Evolutionary conservation across 257 asterid species (phyloP).

Genomic region (Ballota nigra): DNA sequence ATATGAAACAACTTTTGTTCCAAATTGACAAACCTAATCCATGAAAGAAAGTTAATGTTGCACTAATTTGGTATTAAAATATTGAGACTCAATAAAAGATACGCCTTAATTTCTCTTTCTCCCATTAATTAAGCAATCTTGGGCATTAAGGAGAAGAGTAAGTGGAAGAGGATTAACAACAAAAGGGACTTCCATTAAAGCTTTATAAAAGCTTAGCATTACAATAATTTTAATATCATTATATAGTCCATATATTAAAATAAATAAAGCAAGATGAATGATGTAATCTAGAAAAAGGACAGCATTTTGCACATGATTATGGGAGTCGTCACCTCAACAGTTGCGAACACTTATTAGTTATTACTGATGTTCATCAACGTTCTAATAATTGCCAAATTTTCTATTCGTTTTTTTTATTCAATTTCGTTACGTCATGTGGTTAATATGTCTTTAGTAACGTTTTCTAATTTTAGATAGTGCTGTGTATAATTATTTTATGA

Average conservation of each 20-base stretch:
- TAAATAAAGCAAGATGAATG: constrained; percentile 21
- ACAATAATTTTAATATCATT: not conserved
- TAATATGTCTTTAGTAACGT: not conserved
- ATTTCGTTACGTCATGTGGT: not conserved
- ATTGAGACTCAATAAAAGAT: not conserved
- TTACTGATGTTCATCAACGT: not conserved
- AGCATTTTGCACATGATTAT: not conserved
- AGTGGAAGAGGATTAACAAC: constrained; percentile 8
- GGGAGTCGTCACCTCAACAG: not conserved
- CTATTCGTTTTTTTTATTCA: not conserved
- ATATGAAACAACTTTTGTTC: constrained; percentile 11
- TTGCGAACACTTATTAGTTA: not conserved
- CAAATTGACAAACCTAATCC: not conserved
- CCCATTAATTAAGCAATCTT: constrained; percentile 19
- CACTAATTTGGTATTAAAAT: constrained; percentile 11
- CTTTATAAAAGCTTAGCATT: constrained; percentile 9
- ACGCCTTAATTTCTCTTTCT: constrained; percentile 1
- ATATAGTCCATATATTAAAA: not conserved
- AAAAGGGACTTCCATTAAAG: constrained; percentile 8
- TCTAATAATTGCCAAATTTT: not conserved
- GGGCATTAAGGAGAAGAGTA: constrained; percentile 15
- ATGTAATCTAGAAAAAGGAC: constrained; percentile 22
- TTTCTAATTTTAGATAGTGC: not conserved
- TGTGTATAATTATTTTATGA: too few species aligned
- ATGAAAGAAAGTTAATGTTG: not conserved